phyloP scores from a whole-genome alignment of 2,329 filamentous ascomycete species.

The Dissoconium aciculare region DNA sequence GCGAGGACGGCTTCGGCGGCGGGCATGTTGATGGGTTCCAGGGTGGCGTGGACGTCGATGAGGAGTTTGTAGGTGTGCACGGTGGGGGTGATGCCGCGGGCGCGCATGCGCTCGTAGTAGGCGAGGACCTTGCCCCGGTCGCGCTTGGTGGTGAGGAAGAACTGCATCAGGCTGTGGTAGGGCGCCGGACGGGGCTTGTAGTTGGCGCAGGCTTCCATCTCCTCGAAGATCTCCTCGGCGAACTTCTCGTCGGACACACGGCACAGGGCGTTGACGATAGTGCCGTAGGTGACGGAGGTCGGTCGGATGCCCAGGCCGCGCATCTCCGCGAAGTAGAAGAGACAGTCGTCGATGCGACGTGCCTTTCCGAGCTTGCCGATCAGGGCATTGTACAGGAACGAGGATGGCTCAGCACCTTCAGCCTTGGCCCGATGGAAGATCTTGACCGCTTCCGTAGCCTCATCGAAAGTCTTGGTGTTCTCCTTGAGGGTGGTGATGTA shows the following conservation, averaged over 20 bases:
- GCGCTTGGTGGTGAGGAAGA: conserved; percentile 94
- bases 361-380: conserved; percentile 98
- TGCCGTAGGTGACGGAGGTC: conserved; percentile 94
- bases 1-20: conserved; percentile 74
- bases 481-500: conserved; percentile 99
- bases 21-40: conserved; percentile 79
- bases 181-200: conserved; percentile 95
- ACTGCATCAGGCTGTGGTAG: conserved; percentile 99
- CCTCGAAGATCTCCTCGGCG: conserved; percentile 92
- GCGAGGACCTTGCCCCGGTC: conserved; percentile 85
- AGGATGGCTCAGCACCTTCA: conserved; percentile 89
- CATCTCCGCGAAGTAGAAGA: conserved; percentile 98
- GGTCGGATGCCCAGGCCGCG: conserved; percentile 80
- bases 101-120: conserved; percentile 91
- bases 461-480: conserved; percentile 92
- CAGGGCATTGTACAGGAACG: conserved; percentile 93
- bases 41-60: conserved; percentile 84
- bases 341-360: conserved; percentile 90
- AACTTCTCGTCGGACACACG: conserved; percentile 96
- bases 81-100: conserved; percentile 73
- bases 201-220: conserved; percentile 98
- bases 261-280: conserved; percentile 93
- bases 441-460: conserved; percentile 90
- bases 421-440: conserved; percentile 90
- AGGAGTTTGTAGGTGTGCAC: conserved; percentile 96